Percentiles rank a stretch among this genome's conserved stretches.
phyloP scores from a whole-genome alignment of 345 rosid genomes.

The Durio zibethinus region DNA sequence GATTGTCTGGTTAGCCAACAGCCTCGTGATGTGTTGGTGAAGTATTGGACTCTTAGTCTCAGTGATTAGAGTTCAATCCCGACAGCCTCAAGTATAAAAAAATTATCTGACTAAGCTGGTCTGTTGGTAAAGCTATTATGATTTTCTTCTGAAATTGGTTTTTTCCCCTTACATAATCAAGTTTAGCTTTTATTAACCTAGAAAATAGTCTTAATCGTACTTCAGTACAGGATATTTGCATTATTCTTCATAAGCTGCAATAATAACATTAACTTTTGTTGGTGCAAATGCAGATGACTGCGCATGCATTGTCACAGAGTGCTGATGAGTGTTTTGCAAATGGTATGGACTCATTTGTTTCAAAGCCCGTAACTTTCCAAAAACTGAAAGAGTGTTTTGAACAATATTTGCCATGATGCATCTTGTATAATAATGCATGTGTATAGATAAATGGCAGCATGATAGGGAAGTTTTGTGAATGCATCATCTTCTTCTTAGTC shows the following conservation, averaged over 20 bases:
- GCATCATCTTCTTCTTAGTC: conserved; percentile 23
- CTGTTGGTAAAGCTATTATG: no score
- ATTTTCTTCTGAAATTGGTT: neutral
- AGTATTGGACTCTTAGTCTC: no score
- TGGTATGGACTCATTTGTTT: conserved; percentile 92
- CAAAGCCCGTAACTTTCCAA: conserved; percentile 84
- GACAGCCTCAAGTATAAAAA: no score
- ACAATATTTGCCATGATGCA: conserved; percentile 46
- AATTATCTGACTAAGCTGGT: no score
- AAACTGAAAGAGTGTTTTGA: conserved; percentile 73
- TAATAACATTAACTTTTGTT: neutral
- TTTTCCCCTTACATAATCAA: neutral
- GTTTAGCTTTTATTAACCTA: neutral
- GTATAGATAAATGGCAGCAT: conserved; percentile 33
- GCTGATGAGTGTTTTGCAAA: conserved; percentile 86
- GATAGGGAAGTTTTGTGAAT: conserved; percentile 58
- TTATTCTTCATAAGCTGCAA: neutral
- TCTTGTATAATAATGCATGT: conserved; percentile 38
- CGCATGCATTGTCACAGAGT: conserved; percentile 84
- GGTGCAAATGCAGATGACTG: conserved; percentile 71
- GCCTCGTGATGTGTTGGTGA: no score
- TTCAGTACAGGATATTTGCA: neutral
- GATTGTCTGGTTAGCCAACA: no score
- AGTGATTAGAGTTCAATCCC: no score
- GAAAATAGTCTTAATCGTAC: neutral